These are phyloP conservation scores for Nitzschia putrida DNA, from an alignment of 108 stramenopile species.

Conservation along the genomic window DNA sequence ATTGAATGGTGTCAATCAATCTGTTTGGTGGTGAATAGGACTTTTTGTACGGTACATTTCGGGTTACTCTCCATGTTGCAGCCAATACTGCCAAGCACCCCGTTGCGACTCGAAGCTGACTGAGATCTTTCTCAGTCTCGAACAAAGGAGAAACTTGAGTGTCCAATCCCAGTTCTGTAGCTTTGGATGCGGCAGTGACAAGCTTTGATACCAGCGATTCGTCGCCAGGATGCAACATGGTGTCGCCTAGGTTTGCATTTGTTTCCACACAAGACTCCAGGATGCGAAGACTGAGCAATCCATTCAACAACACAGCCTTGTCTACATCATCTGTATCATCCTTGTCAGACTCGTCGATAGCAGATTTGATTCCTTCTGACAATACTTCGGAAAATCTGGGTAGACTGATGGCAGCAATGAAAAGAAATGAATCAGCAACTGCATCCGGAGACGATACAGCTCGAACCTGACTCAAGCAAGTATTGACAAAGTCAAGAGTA, in stretches of 20 bases:
- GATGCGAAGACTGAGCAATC: constrained; percentile 25
- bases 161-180: constrained; percentile 1
- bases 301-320: constrained; percentile 8
- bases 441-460: not conserved
- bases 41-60: not conserved
- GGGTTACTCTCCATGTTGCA: constrained; percentile 15
- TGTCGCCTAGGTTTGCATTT: constrained; percentile 22
- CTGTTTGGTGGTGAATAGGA: constrained; percentile 7
- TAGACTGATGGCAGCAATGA: constrained; percentile 13
- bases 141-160: constrained; percentile 7
- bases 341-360: constrained; percentile 1
- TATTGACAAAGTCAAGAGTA: constrained; percentile 25
- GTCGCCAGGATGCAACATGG: constrained; percentile 8
- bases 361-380: constrained; percentile 10
- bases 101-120: constrained; percentile 25
- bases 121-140: constrained; percentile 13
- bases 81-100: constrained; percentile 18
- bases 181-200: constrained; percentile 14
- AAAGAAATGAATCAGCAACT: constrained; percentile 15
- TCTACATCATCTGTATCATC: not conserved
- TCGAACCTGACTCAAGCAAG: constrained; percentile 24
- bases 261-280: constrained; percentile 21
- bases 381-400: constrained; percentile 16
- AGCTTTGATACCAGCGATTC: constrained; percentile 16
- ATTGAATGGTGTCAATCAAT: constrained; percentile 9